Percentiles rank a stretch among this genome's conserved stretches.
phyloP scores from a whole-genome alignment of 345 rosid genomes.

The Murraya paniculata region DNA sequence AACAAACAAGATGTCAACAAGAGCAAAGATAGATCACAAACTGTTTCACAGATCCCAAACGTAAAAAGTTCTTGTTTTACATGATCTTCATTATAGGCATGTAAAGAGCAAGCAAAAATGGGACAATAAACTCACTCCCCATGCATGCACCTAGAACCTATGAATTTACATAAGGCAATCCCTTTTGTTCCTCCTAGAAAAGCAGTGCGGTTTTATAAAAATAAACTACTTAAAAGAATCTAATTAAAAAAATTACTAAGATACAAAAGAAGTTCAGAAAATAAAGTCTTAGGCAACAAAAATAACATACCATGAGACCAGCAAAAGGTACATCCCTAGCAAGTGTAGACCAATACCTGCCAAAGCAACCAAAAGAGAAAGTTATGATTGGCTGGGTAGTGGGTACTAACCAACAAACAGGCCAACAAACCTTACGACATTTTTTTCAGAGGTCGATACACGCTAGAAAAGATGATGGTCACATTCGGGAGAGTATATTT shows the following conservation, averaged over 20 bases:
- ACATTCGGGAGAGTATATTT: background rate
- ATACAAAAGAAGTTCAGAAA: background rate
- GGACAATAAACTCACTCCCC: background rate
- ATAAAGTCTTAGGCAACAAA: background rate
- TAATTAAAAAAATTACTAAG: background rate
- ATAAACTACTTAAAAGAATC: background rate
- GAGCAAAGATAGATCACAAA: background rate
- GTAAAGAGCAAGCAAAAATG: background rate
- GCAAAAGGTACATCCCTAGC: constrained; percentile 97
- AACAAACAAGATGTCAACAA: background rate
- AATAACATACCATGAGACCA: constrained; percentile 76
- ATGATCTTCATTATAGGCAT: background rate
- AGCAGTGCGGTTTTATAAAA: background rate
- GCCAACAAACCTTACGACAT: constrained; percentile 1
- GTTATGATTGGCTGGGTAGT: background rate
- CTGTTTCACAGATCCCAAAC: background rate
- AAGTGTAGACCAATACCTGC: constrained; percentile 85
- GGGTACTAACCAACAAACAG: background rate
- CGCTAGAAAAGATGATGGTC: background rate
- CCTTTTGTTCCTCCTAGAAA: background rate
- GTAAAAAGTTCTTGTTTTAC: background rate
- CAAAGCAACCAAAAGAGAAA: constrained; percentile 21
- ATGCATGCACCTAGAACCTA: background rate
- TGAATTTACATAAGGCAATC: background rate
- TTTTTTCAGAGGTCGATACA: background rate